These are phyloP conservation scores for Pichia phayaonensis DNA, from an alignment of 805 yeast species.

Conservation along the genomic window DNA sequence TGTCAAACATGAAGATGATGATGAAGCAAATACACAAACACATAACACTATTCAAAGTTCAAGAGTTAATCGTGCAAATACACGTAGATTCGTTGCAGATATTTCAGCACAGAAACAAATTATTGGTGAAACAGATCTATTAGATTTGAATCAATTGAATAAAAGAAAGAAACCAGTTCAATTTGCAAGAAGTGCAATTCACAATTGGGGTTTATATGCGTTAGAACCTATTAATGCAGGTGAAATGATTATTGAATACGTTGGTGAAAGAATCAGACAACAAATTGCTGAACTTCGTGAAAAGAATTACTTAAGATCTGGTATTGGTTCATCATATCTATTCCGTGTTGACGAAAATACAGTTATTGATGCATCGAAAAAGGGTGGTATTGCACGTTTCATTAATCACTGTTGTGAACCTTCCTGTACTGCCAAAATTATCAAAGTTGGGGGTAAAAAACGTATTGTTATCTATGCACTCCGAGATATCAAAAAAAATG, in stretches of 20 bases:
- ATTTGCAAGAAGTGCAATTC: slow-evolving; percentile 96
- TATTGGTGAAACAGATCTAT: slow-evolving; percentile 74
- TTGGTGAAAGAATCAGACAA: slow-evolving; percentile 89
- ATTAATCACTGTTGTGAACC: slow-evolving; percentile 98
- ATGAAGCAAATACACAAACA: slow-evolving; percentile 21
- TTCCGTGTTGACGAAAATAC: slow-evolving; percentile 91
- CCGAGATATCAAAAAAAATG: slow-evolving; percentile 79
- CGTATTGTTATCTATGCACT: slow-evolving; percentile 92
- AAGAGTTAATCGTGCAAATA: slow-evolving; percentile 78
- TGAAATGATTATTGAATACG: slow-evolving; percentile 97
- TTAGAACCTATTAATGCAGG: slow-evolving; percentile 90
- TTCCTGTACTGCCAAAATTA: slow-evolving; percentile 93
- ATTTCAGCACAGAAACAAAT: slow-evolving; percentile 72
- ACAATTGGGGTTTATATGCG: slow-evolving; percentile 97
- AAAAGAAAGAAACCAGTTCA: slow-evolving; percentile 90
- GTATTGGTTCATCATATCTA: slow-evolving; percentile 91
- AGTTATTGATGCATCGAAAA: slow-evolving; percentile 94
- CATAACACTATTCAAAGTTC: slow-evolving; percentile 52
- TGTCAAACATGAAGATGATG: slow-evolving; percentile 53
- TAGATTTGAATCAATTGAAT: slow-evolving; percentile 78
- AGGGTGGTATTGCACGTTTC: slow-evolving; percentile 94
- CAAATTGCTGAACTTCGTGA: slow-evolving; percentile 93
- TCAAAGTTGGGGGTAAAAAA: slow-evolving; percentile 88
- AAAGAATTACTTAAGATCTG: slow-evolving; percentile 73
- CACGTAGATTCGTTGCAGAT: slow-evolving; percentile 84